phyloP scores from a whole-genome alignment of 345 rosid genomes.

The Linum usitatissimum region DNA sequence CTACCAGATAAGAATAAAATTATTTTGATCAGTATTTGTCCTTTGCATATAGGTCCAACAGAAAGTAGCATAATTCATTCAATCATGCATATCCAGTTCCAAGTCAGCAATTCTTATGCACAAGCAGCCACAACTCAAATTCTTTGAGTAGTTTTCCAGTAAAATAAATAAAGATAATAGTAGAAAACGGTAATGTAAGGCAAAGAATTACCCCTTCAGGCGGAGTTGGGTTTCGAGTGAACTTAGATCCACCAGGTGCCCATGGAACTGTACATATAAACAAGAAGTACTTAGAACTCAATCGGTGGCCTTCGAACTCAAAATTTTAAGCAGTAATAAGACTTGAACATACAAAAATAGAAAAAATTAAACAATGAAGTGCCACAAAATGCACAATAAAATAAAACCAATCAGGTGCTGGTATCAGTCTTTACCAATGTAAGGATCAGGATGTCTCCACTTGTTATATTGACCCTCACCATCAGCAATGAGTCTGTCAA shows the following conservation, averaged over 20 bases:
- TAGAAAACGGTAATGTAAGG: not conserved
- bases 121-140: not conserved
- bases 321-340: not conserved
- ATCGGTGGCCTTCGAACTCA: not conserved
- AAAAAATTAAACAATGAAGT: no score
- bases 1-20: no score
- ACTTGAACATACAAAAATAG: not conserved
- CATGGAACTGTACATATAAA: slow-evolving; percentile 64
- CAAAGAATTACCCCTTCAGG: slow-evolving; percentile 66
- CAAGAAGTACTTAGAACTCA: not conserved
- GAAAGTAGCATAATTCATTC: no score
- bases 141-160: not conserved
- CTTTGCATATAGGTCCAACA: no score
- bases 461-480: slow-evolving; percentile 71
- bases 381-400: no score
- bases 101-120: not conserved
- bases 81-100: not conserved
- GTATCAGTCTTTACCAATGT: slow-evolving; percentile 41
- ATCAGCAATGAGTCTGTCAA: slow-evolving; percentile 63
- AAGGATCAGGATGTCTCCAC: slow-evolving; percentile 97
- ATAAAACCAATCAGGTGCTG: no score
- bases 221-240: slow-evolving; percentile 87
- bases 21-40: no score
- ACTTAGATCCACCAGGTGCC: slow-evolving; percentile 98
- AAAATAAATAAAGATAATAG: not conserved